Evolutionary conservation across 176 grass and related monocot genomes (phyloP).

Genomic region (Eragrostis curvula): DNA sequence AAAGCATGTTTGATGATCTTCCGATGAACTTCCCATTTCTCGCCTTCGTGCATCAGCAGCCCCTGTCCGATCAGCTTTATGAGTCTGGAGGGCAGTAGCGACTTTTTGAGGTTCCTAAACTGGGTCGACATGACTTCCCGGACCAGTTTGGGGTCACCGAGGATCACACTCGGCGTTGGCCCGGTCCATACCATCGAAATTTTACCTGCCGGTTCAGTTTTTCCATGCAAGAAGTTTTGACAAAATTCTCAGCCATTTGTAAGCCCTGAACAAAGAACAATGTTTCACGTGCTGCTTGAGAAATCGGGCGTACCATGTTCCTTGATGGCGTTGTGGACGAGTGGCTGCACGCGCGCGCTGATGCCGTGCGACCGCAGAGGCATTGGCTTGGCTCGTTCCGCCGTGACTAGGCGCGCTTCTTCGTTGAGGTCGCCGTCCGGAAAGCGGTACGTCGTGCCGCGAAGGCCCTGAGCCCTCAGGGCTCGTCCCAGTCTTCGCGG

Average conservation of each 20-base stretch:
- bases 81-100: not conserved
- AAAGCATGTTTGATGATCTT: slow-evolving; percentile 63
- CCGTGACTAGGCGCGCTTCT: not conserved
- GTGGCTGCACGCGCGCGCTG: not conserved
- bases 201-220: slow-evolving; percentile 44
- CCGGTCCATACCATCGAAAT: slow-evolving; percentile 46
- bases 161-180: slow-evolving; percentile 34
- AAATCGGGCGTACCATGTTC: not conserved
- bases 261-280: too few relatives aligned
- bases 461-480: slow-evolving; percentile 24
- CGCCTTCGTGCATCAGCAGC: slow-evolving; percentile 28
- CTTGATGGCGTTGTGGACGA: not conserved
- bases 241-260: not conserved
- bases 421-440: slow-evolving; percentile 8
- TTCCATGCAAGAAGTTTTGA: not conserved
- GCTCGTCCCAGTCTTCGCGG: slow-evolving; percentile 11
- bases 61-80: slow-evolving; percentile 18
- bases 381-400: slow-evolving; percentile 17
- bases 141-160: slow-evolving; percentile 39
- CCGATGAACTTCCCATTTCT: slow-evolving; percentile 58
- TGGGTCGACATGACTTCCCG: slow-evolving; percentile 44
- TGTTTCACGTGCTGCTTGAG: not conserved
- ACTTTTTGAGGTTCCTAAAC: slow-evolving; percentile 23
- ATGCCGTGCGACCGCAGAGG: not conserved
- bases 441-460: slow-evolving; percentile 17